Conservation (phyloP, 306 rosid species). For the Hippophae rhamnoides region DNA sequence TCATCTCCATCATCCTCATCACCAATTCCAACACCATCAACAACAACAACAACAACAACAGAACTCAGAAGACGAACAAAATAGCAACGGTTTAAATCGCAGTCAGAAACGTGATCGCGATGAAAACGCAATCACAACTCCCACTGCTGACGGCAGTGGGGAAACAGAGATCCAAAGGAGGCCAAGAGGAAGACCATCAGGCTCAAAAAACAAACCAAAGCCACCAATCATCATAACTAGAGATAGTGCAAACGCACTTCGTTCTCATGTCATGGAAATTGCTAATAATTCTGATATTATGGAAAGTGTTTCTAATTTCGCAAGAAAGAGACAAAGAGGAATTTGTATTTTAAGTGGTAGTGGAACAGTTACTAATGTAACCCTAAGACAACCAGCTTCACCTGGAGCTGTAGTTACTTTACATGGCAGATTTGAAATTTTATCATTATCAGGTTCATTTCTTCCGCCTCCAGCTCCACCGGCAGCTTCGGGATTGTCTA, state of each 20-base stretch:
- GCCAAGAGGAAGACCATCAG: constrained; percentile 80
- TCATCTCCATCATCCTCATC: constrained; percentile 56
- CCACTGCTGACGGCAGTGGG: background rate
- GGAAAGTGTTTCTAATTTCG: constrained; percentile 62
- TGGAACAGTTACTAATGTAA: constrained; percentile 85
- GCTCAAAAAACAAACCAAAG: constrained; percentile 84
- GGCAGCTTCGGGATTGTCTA: constrained; percentile 60
- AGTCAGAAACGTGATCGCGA: constrained; percentile 64
- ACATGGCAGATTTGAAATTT: constrained; percentile 80
- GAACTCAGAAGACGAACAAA: constrained; percentile 44
- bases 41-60: constrained; percentile 26
- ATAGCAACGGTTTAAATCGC: constrained; percentile 30
- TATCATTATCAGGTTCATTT: constrained; percentile 72
- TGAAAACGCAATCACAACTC: constrained; percentile 11
- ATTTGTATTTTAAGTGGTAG: constrained; percentile 74
- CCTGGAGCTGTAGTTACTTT: constrained; percentile 76
- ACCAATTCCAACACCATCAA: constrained; percentile 47
- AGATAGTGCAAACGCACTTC: constrained; percentile 83
- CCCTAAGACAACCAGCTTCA: constrained; percentile 73
- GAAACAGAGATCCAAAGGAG: constrained; percentile 34
- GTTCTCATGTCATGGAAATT: constrained; percentile 85
- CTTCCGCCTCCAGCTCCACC: constrained; percentile 94
- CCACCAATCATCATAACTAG: constrained; percentile 88
- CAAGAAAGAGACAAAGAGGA: constrained; percentile 69
- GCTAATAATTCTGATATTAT: constrained; percentile 72